Conservation (phyloP, 2,329 filamentous ascomycete genomes). For the Fusarium concolor region DNA sequence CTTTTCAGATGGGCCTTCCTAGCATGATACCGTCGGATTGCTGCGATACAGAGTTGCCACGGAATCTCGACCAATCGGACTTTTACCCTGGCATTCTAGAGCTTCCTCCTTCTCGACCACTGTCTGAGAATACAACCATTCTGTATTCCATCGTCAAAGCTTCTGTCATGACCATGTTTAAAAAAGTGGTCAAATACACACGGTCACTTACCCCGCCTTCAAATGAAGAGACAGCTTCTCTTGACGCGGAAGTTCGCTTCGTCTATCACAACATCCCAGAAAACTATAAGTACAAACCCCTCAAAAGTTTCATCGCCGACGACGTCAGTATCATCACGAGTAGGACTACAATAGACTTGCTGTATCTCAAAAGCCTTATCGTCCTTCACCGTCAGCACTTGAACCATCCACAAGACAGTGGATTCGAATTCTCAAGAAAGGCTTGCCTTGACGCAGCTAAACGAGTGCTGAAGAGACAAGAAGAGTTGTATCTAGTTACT, state of each 20-base stretch:
- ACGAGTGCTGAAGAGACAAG: conserved; percentile 45
- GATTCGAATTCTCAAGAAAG: conserved; percentile 31
- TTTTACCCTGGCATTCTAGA: conserved; percentile 12
- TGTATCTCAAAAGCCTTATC: conserved; percentile 49
- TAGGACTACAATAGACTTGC: conserved; percentile 47
- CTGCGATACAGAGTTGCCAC: conserved; percentile 36
- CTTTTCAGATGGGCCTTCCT: conserved; percentile 61
- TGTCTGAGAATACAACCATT: conserved; percentile 34
- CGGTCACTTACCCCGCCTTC: conserved; percentile 10
- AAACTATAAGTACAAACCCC: conserved; percentile 37
- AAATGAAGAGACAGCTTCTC: conserved; percentile 24
- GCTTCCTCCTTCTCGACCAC: conserved; percentile 32
- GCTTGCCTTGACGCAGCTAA: conserved; percentile 47
- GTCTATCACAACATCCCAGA: conserved; percentile 43
- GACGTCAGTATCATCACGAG: conserved; percentile 42
- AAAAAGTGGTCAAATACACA: conserved; percentile 39
- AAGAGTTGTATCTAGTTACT: conserved; percentile 48
- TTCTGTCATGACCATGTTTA: conserved; percentile 44
- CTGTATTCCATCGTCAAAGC: conserved; percentile 48
- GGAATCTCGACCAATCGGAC: conserved; percentile 40
- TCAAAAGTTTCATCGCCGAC: conserved; percentile 47
- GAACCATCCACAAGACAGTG: conserved; percentile 20
- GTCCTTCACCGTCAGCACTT: conserved; percentile 50
- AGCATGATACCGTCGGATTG: conserved; percentile 54
- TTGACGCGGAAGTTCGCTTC: conserved; percentile 39